Evolutionary conservation across 108 stramenopile species (phyloP).

Genomic region (Cyclotella kingstonii): DNA sequence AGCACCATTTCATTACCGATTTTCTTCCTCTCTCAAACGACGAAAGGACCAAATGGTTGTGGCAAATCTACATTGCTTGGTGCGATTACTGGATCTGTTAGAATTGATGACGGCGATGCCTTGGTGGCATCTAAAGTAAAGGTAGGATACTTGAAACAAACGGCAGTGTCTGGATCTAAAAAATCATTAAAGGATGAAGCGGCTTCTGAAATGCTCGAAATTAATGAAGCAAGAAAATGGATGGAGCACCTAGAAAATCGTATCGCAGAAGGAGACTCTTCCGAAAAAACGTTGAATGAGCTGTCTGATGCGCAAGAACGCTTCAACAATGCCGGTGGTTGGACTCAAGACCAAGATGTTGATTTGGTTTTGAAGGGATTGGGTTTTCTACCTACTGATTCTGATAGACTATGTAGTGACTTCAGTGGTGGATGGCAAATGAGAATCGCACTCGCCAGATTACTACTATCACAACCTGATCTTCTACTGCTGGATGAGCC

Average conservation of each 20-base stretch:
- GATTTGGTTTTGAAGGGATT: constrained; percentile 82
- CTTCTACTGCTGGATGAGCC: constrained; percentile 89
- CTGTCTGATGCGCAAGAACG: constrained; percentile 56
- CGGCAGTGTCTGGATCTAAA: constrained; percentile 85
- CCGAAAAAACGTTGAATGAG: constrained; percentile 64
- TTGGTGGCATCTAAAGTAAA: constrained; percentile 57
- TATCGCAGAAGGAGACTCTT: constrained; percentile 51
- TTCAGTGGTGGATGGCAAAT: constrained; percentile 96
- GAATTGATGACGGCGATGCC: constrained; percentile 61
- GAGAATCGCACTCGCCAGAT: constrained; percentile 85
- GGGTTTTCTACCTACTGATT: constrained; percentile 75
- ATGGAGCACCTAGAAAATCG: constrained; percentile 41
- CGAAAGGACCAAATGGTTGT: constrained; percentile 51
- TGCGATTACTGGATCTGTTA: constrained; percentile 59
- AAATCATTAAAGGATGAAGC: constrained; percentile 88
- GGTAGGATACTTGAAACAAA: constrained; percentile 81
- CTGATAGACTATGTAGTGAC: constrained; percentile 74
- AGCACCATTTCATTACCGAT: not conserved
- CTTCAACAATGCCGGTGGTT: constrained; percentile 81
- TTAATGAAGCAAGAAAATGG: constrained; percentile 49
- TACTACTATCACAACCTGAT: constrained; percentile 81
- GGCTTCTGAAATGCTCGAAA: constrained; percentile 78
- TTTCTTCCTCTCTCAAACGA: not conserved
- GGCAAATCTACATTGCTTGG: constrained; percentile 59
- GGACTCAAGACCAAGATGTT: constrained; percentile 85